These are phyloP conservation scores for Trypanosoma brucei DNA, from an alignment of 208 protist species.

Conservation along the genomic window DNA sequence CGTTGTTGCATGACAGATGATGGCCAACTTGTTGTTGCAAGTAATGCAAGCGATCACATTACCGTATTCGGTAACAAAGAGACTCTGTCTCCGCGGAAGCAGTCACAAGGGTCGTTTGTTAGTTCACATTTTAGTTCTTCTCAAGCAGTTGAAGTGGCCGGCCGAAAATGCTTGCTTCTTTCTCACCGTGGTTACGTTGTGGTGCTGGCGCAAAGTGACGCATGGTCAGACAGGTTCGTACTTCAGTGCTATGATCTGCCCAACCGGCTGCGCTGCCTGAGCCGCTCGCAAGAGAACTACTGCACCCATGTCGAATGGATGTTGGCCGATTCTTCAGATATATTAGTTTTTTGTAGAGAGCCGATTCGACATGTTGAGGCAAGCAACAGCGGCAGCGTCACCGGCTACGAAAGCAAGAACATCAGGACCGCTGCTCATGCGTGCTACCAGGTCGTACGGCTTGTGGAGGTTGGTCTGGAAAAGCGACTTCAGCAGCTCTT, in stretches of 20 bases:
- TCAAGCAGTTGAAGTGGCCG: slow-evolving; percentile 64
- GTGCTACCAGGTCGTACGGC: slow-evolving; percentile 25
- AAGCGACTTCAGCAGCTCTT: slow-evolving; percentile 95
- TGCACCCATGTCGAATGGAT: slow-evolving; percentile 62
- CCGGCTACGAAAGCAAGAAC: not conserved
- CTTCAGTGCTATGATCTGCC: slow-evolving; percentile 85
- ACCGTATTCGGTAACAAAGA: slow-evolving; percentile 19
- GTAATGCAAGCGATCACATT: slow-evolving; percentile 20
- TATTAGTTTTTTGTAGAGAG: slow-evolving; percentile 82
- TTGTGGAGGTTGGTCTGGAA: slow-evolving; percentile 91
- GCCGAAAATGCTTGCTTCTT: slow-evolving; percentile 53
- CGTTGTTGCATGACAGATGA: slow-evolving; percentile 31
- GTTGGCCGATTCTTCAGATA: slow-evolving; percentile 63
- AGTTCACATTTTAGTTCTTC: slow-evolving; percentile 52
- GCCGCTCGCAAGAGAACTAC: slow-evolving; percentile 53
- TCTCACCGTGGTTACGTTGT: slow-evolving; percentile 87
- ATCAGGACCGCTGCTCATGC: slow-evolving; percentile 4
- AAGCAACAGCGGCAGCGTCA: slow-evolving; percentile 6
- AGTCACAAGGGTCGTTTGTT: slow-evolving; percentile 60
- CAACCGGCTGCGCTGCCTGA: slow-evolving; percentile 89
- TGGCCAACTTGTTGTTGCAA: slow-evolving; percentile 39
- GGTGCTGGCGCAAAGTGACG: slow-evolving; percentile 61
- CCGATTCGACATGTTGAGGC: slow-evolving; percentile 6
- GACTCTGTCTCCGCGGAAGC: slow-evolving; percentile 7
- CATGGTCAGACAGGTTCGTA: slow-evolving; percentile 39